Evolutionary conservation across 345 rosid species (phyloP), one percentile per base, ranked within the genome.

Genomic region (Nephelium lappaceum): DNA sequence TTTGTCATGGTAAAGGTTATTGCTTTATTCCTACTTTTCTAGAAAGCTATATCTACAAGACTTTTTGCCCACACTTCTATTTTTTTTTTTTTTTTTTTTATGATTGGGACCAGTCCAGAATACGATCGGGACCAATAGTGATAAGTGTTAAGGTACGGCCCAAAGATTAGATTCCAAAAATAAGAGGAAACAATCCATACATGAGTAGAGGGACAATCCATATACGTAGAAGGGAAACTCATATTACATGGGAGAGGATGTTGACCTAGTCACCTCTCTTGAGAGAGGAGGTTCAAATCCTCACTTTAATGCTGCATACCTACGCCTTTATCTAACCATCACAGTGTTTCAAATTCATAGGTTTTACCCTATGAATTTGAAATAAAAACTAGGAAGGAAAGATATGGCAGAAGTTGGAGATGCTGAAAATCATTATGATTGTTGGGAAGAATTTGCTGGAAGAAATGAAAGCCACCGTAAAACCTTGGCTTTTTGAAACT

Each of bases 11-110:
- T 75, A 75, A 68, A 78, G 74, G 27, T 75, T 71, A 24, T 74
- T 75, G 39, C 47, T 75, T 60, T 75, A 81, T 72, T 66, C 75
- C 72, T 55, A 45, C 14, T 64, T 72, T 76, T 42, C 81, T 8
- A 16, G 41, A 68, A 73, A 73, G 71, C 57, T 7, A 68, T 31
- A 49, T 67, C 19, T 11, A n/a, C 41, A 25, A 47, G 38, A 77
- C 70, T 58, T 47, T 72, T 23, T 73, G 38, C 64, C 58, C 36
- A 47, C 24, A 11, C 27, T 72, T 58, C 36, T 58, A 67, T 81
- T 77, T 81, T 73, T 71, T n/a, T n/a, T n/a, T n/a, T n/a, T n/a
- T n/a, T n/a, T n/a, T n/a, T n/a, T n/a, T n/a, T n/a, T n/a, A n/a
- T n/a, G n/a, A n/a, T n/a, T n/a, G n/a, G n/a, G n/a, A n/a, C n/a